These are phyloP conservation scores for Talaromyces trachyspermus DNA, from an alignment of 495 filamentous ascomycete genomes.

Conservation along the genomic window DNA sequence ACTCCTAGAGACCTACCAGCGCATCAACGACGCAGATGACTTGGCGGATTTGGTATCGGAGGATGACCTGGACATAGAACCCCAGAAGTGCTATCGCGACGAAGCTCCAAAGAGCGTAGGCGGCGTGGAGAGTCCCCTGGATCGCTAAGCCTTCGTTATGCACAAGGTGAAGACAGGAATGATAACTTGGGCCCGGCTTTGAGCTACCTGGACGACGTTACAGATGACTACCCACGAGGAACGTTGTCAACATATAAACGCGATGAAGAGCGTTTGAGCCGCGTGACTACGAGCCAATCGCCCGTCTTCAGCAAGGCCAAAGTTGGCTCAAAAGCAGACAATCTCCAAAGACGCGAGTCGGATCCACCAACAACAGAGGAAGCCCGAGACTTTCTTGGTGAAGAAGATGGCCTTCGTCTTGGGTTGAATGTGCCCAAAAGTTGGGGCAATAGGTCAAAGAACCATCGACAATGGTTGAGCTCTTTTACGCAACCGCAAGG, in stretches of 20 bases:
- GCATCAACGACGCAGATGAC: slow-evolving; percentile 36
- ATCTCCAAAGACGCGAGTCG: slow-evolving; percentile 38
- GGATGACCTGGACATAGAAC: slow-evolving; percentile 20
- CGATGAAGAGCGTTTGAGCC: slow-evolving; percentile 39
- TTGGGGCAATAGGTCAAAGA: slow-evolving; percentile 52
- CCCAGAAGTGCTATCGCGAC: neutral
- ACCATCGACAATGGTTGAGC: slow-evolving; percentile 47
- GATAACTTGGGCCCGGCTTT: slow-evolving; percentile 17
- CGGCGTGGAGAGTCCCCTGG: slow-evolving; percentile 7
- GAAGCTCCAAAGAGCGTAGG: neutral
- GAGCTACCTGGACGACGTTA: slow-evolving; percentile 23
- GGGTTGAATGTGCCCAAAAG: slow-evolving; percentile 46
- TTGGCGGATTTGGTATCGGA: slow-evolving; percentile 26
- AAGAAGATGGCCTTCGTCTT: slow-evolving; percentile 36
- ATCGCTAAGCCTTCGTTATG: neutral
- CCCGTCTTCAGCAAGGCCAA: slow-evolving; percentile 41
- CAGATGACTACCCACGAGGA: slow-evolving; percentile 24
- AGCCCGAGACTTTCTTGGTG: slow-evolving; percentile 20
- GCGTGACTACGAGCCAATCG: slow-evolving; percentile 34
- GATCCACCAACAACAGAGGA: slow-evolving; percentile 18
- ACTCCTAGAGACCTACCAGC: slow-evolving; percentile 35
- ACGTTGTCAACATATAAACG: slow-evolving; percentile 29
- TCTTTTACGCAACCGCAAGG: slow-evolving; percentile 22
- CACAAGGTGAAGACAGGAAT: slow-evolving; percentile 4
- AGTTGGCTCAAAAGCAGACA: slow-evolving; percentile 38